Base-by-base conservation (phyloP, 495 filamentous ascomycete species). In the Schizothecium vesticola region DNA sequence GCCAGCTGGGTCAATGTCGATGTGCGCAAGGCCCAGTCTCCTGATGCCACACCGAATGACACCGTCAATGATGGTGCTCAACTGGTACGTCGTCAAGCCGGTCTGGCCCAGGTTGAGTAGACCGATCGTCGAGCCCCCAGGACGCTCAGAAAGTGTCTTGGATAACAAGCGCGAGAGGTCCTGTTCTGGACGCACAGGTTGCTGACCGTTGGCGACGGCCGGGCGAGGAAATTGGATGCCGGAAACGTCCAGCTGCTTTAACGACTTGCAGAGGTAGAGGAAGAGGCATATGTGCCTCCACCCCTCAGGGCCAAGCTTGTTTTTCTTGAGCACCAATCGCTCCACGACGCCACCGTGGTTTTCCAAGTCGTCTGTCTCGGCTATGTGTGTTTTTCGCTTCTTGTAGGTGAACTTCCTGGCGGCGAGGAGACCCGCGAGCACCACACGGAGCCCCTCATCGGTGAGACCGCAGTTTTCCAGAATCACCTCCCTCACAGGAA, bases 211-310 rank as follows among this genome's bases (percentile, higher is more conserved):
- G n/a, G 63, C 60, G 12, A 28, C 67, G 69, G 59, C 58, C 10
- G 73, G 73, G 56, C 80, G 76, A 6, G 95, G 95, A 66, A 98
- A 93, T n/a, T 86, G 87, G 70, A 96, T 89, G 71, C 91, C 90
- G 3, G 92, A 93, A 25, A 98, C 73, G 77, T 98, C 95, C 26
- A 98, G 85, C 11, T 86, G 90, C 77, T 92, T 94, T 33, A 99
- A 79, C 10, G 92, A 93, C 67, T 88, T 88, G 60, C 91, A 97
- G 77, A 97, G 89, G 75, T 97, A 89, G 24, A 97, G 82, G 75
- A 99, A 99, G 10, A 96, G 82, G 65, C 89, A 89, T 51, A 99
- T 91, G 72, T 97, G 90, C 72, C 88, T 90, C 95, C 95, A 99
- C 29, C 95, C 95, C 64, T 94, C 92, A 2, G 83, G 80, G 10